phyloP scores from a whole-genome alignment of 768 basidiomycete species.

The Rhizopogon roseolus region DNA sequence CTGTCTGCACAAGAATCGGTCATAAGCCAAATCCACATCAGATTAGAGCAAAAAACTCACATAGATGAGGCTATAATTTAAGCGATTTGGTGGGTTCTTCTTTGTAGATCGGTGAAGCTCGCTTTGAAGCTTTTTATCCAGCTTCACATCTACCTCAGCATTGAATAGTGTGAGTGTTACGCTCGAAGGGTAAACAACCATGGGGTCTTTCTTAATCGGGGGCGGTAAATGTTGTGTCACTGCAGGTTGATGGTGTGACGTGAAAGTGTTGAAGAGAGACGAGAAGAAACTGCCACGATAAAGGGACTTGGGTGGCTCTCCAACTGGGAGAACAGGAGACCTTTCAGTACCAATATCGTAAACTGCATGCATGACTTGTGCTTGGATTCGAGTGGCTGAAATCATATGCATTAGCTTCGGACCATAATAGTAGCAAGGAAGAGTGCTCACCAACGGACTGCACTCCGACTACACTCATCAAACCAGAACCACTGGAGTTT shows the following conservation, averaged over 20 bases:
- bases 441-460: constrained; percentile 51
- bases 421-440: background rate
- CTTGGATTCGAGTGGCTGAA: constrained; percentile 70
- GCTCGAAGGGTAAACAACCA: constrained; percentile 15
- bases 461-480: constrained; percentile 69
- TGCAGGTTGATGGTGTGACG: constrained; percentile 7
- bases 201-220: constrained; percentile 17
- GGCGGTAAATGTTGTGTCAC: background rate
- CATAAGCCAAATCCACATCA: background rate
- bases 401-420: background rate
- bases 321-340: constrained; percentile 33
- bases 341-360: constrained; percentile 64
- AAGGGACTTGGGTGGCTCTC: constrained; percentile 23
- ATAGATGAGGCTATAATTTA: constrained; percentile 84
- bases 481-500: constrained; percentile 46
- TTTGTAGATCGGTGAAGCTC: constrained; percentile 91
- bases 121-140: constrained; percentile 58
- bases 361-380: constrained; percentile 77
- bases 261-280: constrained; percentile 26
- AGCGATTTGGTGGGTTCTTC: constrained; percentile 79
- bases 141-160: constrained; percentile 47
- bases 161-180: constrained; percentile 30
- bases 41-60: constrained; percentile 32
- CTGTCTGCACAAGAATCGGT: constrained; percentile 47
- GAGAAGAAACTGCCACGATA: constrained; percentile 41